Evolutionary conservation across 1,284 basidiomycete species (phyloP).

Genomic region (Ganoderma sinense): DNA sequence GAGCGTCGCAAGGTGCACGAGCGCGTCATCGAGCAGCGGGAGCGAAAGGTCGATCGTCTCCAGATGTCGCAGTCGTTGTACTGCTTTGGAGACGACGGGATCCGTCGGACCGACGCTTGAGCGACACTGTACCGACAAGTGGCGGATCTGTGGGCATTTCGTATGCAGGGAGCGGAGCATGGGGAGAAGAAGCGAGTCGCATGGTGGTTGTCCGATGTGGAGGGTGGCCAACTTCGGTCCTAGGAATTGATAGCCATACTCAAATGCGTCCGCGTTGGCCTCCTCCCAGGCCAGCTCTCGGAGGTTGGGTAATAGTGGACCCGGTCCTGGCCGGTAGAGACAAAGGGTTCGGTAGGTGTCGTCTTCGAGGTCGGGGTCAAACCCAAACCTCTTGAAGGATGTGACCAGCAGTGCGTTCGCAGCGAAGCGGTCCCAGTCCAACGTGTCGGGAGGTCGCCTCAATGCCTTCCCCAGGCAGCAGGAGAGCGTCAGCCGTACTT

Average conservation of each 20-base stretch:
- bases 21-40: conserved; percentile 25
- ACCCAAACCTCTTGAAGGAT: conserved; percentile 29
- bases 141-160: conserved; percentile 22
- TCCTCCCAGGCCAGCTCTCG: conserved; percentile 31
- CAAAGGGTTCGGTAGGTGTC: conserved; percentile 28
- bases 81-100: conserved; percentile 21
- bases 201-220: conserved; percentile 29
- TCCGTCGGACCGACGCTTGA: conserved; percentile 25
- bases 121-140: conserved; percentile 29
- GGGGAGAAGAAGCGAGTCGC: conserved; percentile 28
- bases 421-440: conserved; percentile 24
- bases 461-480: conserved; percentile 18
- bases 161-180: conserved; percentile 25
- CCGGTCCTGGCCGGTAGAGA: conserved; percentile 22
- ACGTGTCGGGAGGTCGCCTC: conserved; percentile 24
- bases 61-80: conserved; percentile 21
- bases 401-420: conserved; percentile 23
- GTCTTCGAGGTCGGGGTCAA: conserved; percentile 27
- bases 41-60: conserved; percentile 26
- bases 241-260: conserved; percentile 28
- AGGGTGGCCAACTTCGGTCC: conserved; percentile 27
- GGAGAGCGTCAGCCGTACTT: not conserved
- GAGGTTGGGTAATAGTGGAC: conserved; percentile 23
- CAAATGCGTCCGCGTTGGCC: conserved; percentile 30
- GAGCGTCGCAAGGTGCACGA: conserved; percentile 24